These are phyloP conservation scores for Aspergillus versicolor DNA, from an alignment of 2,329 filamentous ascomycete genomes.

Conservation along the genomic window DNA sequence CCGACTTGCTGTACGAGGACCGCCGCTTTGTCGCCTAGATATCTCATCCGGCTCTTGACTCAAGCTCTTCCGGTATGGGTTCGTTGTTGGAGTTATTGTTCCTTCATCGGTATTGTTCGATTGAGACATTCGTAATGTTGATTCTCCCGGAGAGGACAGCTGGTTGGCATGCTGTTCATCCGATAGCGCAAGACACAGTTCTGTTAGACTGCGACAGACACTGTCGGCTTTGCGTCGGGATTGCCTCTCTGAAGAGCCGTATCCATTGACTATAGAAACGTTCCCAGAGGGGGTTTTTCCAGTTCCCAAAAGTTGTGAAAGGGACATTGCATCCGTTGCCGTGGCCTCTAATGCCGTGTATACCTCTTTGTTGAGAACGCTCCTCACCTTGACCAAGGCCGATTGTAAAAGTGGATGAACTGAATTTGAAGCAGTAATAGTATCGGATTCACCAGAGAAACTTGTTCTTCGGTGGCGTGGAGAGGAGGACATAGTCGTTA, in stretches of 20 bases:
- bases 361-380: constrained; percentile 66
- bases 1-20: constrained; percentile 27
- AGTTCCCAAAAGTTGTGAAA: constrained; percentile 75
- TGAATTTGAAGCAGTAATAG: constrained; percentile 48
- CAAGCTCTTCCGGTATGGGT: constrained; percentile 37
- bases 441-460: constrained; percentile 33
- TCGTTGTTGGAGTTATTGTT: constrained; percentile 26
- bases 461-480: constrained; percentile 68
- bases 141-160: constrained; percentile 32
- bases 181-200: constrained; percentile 81
- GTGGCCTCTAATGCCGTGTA: constrained; percentile 78
- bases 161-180: constrained; percentile 51
- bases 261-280: constrained; percentile 38
- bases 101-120: constrained; percentile 27
- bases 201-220: constrained; percentile 87
- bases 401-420: constrained; percentile 76
- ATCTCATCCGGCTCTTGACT: constrained; percentile 40
- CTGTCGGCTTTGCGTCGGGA: constrained; percentile 87
- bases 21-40: constrained; percentile 29
- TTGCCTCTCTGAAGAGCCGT: constrained; percentile 68
- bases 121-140: constrained; percentile 18
- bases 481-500: constrained; percentile 86
- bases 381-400: constrained; percentile 75
- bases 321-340: constrained; percentile 73
- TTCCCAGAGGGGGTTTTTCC: constrained; percentile 59